A percentile compares a stretch with the other conserved stretches of the same genome.
Evolutionary conservation across 164 flowering plant genomes (phyloP).

Genomic region (Vitis riparia): DNA sequence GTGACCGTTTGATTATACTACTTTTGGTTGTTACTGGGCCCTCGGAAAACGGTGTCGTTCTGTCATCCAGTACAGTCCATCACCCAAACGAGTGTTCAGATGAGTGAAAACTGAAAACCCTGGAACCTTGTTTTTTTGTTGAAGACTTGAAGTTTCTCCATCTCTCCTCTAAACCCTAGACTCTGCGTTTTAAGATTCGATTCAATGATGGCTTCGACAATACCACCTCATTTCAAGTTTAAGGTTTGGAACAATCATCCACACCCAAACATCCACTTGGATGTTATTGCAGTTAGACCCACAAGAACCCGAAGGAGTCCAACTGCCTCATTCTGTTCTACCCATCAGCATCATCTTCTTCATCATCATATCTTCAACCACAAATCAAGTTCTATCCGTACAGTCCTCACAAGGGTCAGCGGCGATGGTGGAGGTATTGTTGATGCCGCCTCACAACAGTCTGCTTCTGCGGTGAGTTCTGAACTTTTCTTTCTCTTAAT

Average conservation of each 20-base stretch:
- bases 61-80: too few species aligned
- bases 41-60: too few species aligned
- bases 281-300: conserved; percentile 9
- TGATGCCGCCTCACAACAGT: conserved; percentile 28
- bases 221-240: conserved; percentile 19
- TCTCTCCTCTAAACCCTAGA: too few species aligned
- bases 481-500: background rate
- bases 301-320: conserved; percentile 5
- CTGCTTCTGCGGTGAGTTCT: conserved; percentile 34
- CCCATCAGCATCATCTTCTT: background rate
- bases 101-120: too few species aligned
- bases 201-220: conserved; percentile 26
- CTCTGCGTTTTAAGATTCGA: too few species aligned
- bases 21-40: too few species aligned
- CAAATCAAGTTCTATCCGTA: conserved; percentile 9
- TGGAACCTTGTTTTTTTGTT: too few species aligned
- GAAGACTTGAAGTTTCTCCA: too few species aligned
- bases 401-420: conserved; percentile 22
- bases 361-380: conserved; percentile 2
- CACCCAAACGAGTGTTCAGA: too few species aligned
- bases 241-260: conserved; percentile 18
- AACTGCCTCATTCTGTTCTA: background rate
- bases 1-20: too few species aligned
- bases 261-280: conserved; percentile 4
- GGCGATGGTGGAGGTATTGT: conserved; percentile 29